Conservation (phyloP, 257 asterid genomes). For the Eustoma russellianum region DNA sequence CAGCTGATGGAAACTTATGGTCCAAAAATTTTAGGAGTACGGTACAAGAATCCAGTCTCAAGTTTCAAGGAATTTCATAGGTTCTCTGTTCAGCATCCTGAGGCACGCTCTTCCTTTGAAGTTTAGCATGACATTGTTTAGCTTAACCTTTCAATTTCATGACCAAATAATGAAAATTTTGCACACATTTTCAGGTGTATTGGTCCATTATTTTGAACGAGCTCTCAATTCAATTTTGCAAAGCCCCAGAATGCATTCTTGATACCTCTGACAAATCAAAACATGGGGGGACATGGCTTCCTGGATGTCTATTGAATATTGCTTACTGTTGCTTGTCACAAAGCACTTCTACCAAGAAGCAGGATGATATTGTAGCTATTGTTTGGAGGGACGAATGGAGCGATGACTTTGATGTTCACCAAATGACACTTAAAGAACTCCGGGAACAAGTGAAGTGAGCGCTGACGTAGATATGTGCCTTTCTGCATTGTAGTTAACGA, state of each 20-base stretch:
- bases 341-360: slow-evolving; percentile 38
- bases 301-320: slow-evolving; percentile 71
- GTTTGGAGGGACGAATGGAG: slow-evolving; percentile 75
- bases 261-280: slow-evolving; percentile 59
- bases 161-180: neutral
- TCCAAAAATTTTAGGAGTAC: slow-evolving; percentile 48
- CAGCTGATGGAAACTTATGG: slow-evolving; percentile 78
- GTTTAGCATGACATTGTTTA: neutral
- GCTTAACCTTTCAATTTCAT: neutral
- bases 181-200: slow-evolving; percentile 41
- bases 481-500: slow-evolving; percentile 9
- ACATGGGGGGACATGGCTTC: slow-evolving; percentile 76
- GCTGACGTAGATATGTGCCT: neutral
- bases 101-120: slow-evolving; percentile 34
- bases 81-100: slow-evolving; percentile 73
- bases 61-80: slow-evolving; percentile 63
- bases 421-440: slow-evolving; percentile 59
- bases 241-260: slow-evolving; percentile 52
- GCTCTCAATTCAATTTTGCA: slow-evolving; percentile 46
- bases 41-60: slow-evolving; percentile 65
- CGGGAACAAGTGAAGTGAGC: slow-evolving; percentile 90
- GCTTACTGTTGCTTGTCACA: slow-evolving; percentile 76
- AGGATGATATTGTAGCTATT: slow-evolving; percentile 53
- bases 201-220: slow-evolving; percentile 60
- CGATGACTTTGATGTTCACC: slow-evolving; percentile 37